Evolutionary conservation across 164 flowering plant species (phyloP), one percentile per base, ranked within the genome.

Genomic region (Piper longum): DNA sequence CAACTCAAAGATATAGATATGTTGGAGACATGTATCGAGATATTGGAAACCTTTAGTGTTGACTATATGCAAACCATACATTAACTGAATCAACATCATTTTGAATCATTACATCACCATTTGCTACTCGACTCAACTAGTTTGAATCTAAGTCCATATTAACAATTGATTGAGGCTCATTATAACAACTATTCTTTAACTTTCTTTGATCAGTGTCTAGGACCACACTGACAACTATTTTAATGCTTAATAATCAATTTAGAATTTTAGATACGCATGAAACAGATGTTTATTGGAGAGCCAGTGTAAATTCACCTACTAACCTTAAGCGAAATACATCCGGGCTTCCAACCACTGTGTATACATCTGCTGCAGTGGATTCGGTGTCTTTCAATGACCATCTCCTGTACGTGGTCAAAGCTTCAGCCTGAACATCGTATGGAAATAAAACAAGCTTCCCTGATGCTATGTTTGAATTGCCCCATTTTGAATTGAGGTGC

Each of bases 401-500:
- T 70, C 82, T 87, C 56, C 69, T 88, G 72, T 57, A 72, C 64
- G 66, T 69, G 45, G 64, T 69, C 18, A 85, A 54, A 64, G 82
- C 81, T 67, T 77, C 91, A 66, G 73, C 80, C 55, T 83, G 82
- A 68, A 64, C 77, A 76, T 62, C 62, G 70, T 85, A 87, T 41
- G 95, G 99, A 57, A 90, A 84, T 68, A 93, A 85, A 82, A 81
- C 77, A 41, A 93, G 79, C 70, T 88, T 84, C 67, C 96, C 91
- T 41, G 74, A 67, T 56, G 87, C 95, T 42, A 80, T 64, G 66
- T 80, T 81, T 61, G 96, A 85, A 75, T 69, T 76, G 13, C 97
- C 96, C 99, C 99, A 93, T 69, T 93, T 93, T 51, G 85, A 87
- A 73, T 72, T 82, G 26, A 93, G 88, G 80, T 93, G 99, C 62